Evolutionary conservation across 176 grass and related monocot species (phyloP), one percentile per base, ranked within the genome.

Genomic region (Triticum aestivum): DNA sequence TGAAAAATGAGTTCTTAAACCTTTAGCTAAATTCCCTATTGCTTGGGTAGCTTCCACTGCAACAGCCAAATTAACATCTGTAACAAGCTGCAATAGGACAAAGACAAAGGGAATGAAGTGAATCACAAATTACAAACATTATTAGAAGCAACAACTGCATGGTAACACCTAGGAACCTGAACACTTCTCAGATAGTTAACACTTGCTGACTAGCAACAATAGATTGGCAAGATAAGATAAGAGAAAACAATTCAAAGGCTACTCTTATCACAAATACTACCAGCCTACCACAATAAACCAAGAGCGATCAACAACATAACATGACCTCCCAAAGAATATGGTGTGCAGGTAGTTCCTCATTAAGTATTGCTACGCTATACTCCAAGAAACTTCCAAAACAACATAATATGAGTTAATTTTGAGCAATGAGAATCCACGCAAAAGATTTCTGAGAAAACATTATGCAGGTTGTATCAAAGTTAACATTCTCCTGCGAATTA

Each of bases 1-100:
- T 75, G 90, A 88, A 96, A 96, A 99, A 80, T 99, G 88, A 37
- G 84, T 89, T 78, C 97, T 94, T 86, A 99, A 81, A 84, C 97
- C 97, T 88, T 78, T 96, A 37, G 97, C 89, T 78, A 99, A 87
- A 91, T 99, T 96, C 69, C 97, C 97, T 82, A 96, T 94, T 42
- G 94, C 94, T 75, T 96, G 94, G 70, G 93, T 89, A 26, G 94
- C 97, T 90, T 99, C 97, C 64, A 99, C 94, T 11, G 97, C 88
- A 86, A 99, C 97, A 61, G 92, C 97, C 79, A 99, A 88, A 96
- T 99, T 99, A 45, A 99, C 80, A 93, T 99, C 97, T 81, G 89
- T 96, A 59, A 92, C 82, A 56, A 99, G 97, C 94, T 99, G 97
- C 79, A 91, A 74, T 29, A 72, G 42, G 34, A 84, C 54, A 84